phyloP scores from a whole-genome alignment of 495 filamentous ascomycete genomes.

The Aspergillus affinis region DNA sequence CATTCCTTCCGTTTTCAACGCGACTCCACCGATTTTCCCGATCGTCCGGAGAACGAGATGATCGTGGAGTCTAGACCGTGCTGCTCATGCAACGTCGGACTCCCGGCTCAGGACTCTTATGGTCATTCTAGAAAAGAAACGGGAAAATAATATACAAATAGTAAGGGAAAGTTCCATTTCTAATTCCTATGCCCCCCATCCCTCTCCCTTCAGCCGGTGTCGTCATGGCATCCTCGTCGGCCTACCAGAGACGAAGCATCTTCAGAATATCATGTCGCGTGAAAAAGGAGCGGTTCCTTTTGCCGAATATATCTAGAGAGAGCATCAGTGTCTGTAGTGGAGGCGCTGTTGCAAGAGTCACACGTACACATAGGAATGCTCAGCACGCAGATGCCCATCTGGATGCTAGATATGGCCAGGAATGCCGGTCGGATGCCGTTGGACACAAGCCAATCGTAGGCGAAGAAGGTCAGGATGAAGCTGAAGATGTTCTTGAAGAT shows the following conservation, averaged over 20 bases:
- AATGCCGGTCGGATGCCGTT: slow-evolving; percentile 63
- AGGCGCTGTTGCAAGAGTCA: background rate
- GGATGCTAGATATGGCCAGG: slow-evolving; percentile 69
- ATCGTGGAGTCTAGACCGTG: too few relatives aligned
- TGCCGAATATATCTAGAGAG: slow-evolving; percentile 72
- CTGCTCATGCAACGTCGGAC: background rate
- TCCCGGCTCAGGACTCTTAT: too few relatives aligned
- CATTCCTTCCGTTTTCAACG: slow-evolving; percentile 11
- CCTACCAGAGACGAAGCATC: slow-evolving; percentile 45
- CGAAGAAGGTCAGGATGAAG: slow-evolving; percentile 79
- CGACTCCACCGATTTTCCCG: background rate
- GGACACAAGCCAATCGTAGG: slow-evolving; percentile 74
- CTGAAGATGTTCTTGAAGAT: slow-evolving; percentile 94
- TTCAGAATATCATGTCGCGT: slow-evolving; percentile 69
- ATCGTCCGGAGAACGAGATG: background rate
- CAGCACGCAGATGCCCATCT: slow-evolving; percentile 70
- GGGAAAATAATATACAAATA: background rate
- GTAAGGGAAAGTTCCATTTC: too few relatives aligned
- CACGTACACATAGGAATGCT: slow-evolving; percentile 78
- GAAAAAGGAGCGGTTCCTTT: slow-evolving; percentile 71
- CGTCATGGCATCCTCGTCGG: background rate
- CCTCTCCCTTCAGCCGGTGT: background rate
- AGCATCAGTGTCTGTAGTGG: background rate
- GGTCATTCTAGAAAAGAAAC: background rate
- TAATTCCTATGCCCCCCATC: background rate